Evolutionary conservation across 2,329 filamentous ascomycete species (phyloP).

Genomic region (Pyrenochaeta sp.): DNA sequence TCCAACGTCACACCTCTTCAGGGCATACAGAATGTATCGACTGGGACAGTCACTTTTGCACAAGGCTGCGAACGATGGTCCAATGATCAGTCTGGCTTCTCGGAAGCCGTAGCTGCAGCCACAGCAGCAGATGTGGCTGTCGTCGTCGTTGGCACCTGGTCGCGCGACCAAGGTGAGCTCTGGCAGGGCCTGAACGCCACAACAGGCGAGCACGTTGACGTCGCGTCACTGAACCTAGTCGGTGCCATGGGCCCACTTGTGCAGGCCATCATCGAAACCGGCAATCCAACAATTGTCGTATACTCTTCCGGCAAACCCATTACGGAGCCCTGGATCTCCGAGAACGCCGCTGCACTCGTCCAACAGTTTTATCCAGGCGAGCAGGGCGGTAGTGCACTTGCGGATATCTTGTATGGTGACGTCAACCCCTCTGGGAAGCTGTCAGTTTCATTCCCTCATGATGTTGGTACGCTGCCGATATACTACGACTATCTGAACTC

Average conservation of each 20-base stretch:
- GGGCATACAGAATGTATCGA: constrained; percentile 68
- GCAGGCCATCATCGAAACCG: constrained; percentile 71
- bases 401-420: constrained; percentile 68
- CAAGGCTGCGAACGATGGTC: constrained; percentile 79
- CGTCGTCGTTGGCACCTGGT: constrained; percentile 79
- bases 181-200: constrained; percentile 77
- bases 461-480: constrained; percentile 71
- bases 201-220: constrained; percentile 77
- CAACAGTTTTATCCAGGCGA: constrained; percentile 81
- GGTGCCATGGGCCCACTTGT: constrained; percentile 74
- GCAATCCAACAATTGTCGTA: constrained; percentile 72
- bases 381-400: constrained; percentile 71
- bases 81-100: constrained; percentile 71
- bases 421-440: constrained; percentile 73
- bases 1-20: constrained; percentile 74
- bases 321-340: constrained; percentile 76
- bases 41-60: constrained; percentile 70
- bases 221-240: constrained; percentile 69
- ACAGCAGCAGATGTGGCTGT: constrained; percentile 74
- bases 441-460: constrained; percentile 71
- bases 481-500: constrained; percentile 79
- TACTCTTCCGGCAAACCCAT: constrained; percentile 76
- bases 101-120: constrained; percentile 71
- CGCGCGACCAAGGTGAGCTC: constrained; percentile 74
- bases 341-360: constrained; percentile 69